Conservation (phyloP, 2,329 filamentous ascomycete genomes). For the Colletotrichum brevisporum region DNA sequence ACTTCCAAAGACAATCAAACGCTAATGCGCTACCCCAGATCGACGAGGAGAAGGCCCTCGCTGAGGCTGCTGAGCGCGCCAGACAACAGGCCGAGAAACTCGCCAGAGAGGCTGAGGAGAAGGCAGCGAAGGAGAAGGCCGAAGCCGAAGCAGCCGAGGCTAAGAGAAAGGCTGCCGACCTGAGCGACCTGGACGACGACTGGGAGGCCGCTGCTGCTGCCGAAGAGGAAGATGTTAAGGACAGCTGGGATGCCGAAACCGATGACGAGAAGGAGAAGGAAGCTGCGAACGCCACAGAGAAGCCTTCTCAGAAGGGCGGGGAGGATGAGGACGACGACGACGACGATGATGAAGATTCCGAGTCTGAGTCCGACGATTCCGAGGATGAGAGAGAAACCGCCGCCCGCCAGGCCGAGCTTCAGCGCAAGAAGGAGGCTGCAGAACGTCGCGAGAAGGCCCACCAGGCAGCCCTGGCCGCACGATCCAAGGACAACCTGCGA, state of each 20-base stretch:
- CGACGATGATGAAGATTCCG: conserved; percentile 72
- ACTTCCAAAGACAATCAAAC: no score
- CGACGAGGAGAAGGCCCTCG: conserved; percentile 84
- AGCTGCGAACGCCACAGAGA: conserved; percentile 45
- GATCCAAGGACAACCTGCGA: conserved; percentile 93
- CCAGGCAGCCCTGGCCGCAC: conserved; percentile 90
- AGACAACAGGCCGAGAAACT: conserved; percentile 76
- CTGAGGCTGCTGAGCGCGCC: conserved; percentile 83
- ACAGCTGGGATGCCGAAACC: conserved; percentile 93
- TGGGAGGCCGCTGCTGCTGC: conserved; percentile 90
- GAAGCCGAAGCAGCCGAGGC: conserved; percentile 69
- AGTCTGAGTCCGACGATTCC: conserved; percentile 55
- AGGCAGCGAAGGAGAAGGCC: conserved; percentile 70
- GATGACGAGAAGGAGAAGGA: conserved; percentile 73
- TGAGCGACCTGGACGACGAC: conserved; percentile 81
- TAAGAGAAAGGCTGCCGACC: conserved; percentile 65
- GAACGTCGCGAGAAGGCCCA: conserved; percentile 91
- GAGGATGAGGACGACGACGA: conserved; percentile 62
- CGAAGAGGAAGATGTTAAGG: conserved; percentile 84
- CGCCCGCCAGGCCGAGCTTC: conserved; percentile 78
- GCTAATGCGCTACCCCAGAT: conserved; percentile 56
- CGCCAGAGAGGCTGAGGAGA: conserved; percentile 73
- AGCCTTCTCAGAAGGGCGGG: conserved; percentile 43
- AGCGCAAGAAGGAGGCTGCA: conserved; percentile 89
- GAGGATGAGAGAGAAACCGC: conserved; percentile 84